Evolutionary conservation across 2,329 filamentous ascomycete species (phyloP).

Genomic region (Cercospora canescens): DNA sequence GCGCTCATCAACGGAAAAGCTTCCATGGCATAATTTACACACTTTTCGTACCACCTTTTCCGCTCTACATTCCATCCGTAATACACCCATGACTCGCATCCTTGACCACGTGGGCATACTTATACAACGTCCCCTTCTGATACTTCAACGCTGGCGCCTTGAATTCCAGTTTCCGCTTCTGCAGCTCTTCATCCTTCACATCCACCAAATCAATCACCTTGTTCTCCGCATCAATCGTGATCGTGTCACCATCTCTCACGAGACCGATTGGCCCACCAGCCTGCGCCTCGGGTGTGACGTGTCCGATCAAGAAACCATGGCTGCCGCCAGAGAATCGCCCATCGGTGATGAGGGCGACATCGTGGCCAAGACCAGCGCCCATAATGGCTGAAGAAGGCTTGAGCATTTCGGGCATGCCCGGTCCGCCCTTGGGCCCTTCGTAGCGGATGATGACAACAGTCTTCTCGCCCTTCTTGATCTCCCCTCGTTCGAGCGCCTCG

Average conservation of each 20-base stretch:
- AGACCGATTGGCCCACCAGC: conserved; percentile 83
- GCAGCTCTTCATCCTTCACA: conserved; percentile 64
- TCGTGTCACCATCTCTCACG: conserved; percentile 76
- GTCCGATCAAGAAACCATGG: conserved; percentile 84
- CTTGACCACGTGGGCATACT: conserved; percentile 58
- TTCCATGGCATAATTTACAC: not conserved
- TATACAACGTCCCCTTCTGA: conserved; percentile 59
- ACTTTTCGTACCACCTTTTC: not conserved
- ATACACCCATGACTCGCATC: conserved; percentile 62
- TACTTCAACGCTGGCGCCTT: conserved; percentile 58
- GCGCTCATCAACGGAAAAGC: not conserved
- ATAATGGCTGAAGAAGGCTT: conserved; percentile 73
- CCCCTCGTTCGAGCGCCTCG: conserved; percentile 63
- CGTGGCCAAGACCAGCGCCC: conserved; percentile 70
- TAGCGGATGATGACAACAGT: conserved; percentile 76
- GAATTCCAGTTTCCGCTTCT: conserved; percentile 52
- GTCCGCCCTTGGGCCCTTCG: conserved; percentile 71
- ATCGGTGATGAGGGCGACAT: conserved; percentile 73
- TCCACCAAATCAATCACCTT: conserved; percentile 63
- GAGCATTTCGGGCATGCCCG: conserved; percentile 75
- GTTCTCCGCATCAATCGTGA: conserved; percentile 80
- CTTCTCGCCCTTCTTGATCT: conserved; percentile 74
- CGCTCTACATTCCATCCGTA: conserved; percentile 45
- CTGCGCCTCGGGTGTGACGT: conserved; percentile 84
- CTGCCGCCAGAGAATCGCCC: conserved; percentile 77